These are phyloP conservation scores for Nectriaceae sp. DNA, from an alignment of 2,329 filamentous ascomycete genomes.

Conservation along the genomic window DNA sequence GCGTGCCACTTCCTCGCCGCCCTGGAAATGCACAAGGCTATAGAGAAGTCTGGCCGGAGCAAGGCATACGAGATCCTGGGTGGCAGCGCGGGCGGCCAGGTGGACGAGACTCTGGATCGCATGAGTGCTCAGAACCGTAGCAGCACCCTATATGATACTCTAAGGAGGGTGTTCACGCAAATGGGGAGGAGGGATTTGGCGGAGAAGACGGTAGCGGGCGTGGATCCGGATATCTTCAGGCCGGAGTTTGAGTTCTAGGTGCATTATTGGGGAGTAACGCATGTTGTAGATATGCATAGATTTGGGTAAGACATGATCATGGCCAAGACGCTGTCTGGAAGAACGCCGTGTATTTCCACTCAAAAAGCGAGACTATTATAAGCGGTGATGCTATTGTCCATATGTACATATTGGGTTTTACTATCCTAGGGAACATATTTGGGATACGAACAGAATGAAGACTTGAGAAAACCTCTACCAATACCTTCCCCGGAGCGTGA, in stretches of 20 bases:
- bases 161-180: constrained; percentile 91
- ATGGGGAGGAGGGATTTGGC: constrained; percentile 89
- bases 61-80: constrained; percentile 82
- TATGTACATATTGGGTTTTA: background rate
- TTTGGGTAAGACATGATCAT: background rate
- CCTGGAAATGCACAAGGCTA: constrained; percentile 91
- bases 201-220: constrained; percentile 83
- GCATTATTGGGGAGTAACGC: background rate
- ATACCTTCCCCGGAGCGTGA: no score
- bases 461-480: no score
- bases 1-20: constrained; percentile 91
- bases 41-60: constrained; percentile 81
- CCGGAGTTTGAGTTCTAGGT: constrained; percentile 82
- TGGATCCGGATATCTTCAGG: constrained; percentile 88
- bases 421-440: background rate
- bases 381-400: background rate
- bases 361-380: background rate
- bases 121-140: constrained; percentile 95
- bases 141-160: constrained; percentile 94
- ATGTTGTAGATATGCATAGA: background rate
- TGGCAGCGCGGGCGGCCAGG: constrained; percentile 23
- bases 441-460: no score
- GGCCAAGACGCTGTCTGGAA: background rate
- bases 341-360: no score
- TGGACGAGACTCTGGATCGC: constrained; percentile 76